These are phyloP conservation scores for Bremia lactucae DNA, from an alignment of 352 stramenopile species.

Conservation along the genomic window DNA sequence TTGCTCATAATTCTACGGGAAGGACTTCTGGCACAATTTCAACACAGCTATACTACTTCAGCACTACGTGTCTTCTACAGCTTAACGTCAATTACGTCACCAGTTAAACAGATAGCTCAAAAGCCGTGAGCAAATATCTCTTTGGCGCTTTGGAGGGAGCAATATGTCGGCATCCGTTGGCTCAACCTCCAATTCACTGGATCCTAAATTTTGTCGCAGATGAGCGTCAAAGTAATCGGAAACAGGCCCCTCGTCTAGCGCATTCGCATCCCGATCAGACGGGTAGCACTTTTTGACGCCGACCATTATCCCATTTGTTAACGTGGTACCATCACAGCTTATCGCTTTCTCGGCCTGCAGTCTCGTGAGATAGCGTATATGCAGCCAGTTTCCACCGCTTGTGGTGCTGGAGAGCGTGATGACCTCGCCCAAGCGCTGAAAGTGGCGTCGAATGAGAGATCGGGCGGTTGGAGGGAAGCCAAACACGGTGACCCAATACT, in stretches of 20 bases:
- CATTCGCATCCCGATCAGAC: constrained; percentile 45
- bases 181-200: constrained; percentile 59
- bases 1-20: too few relatives aligned
- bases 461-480: constrained; percentile 55
- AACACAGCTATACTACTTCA: too few relatives aligned
- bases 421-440: constrained; percentile 65
- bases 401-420: constrained; percentile 53
- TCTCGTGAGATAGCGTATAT: constrained; percentile 67
- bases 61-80: too few relatives aligned
- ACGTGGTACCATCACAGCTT: constrained; percentile 49
- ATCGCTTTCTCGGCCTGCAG: constrained; percentile 76
- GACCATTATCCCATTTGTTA: constrained; percentile 65
- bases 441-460: constrained; percentile 62
- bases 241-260: constrained; percentile 42
- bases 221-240: constrained; percentile 43
- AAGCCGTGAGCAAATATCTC: constrained; percentile 75
- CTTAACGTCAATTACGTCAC: constrained; percentile 22
- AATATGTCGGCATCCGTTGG: constrained; percentile 74
- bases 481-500: constrained; percentile 81
- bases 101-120: constrained; percentile 82
- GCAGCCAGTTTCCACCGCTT: constrained; percentile 68
- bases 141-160: constrained; percentile 53
- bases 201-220: constrained; percentile 33
- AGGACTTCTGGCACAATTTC: too few relatives aligned
- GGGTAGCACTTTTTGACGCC: constrained; percentile 71